Evolutionary conservation across 2,329 filamentous ascomycete species (phyloP), one percentile per base, ranked within the genome.

Genomic region (Colletotrichum sp.): DNA sequence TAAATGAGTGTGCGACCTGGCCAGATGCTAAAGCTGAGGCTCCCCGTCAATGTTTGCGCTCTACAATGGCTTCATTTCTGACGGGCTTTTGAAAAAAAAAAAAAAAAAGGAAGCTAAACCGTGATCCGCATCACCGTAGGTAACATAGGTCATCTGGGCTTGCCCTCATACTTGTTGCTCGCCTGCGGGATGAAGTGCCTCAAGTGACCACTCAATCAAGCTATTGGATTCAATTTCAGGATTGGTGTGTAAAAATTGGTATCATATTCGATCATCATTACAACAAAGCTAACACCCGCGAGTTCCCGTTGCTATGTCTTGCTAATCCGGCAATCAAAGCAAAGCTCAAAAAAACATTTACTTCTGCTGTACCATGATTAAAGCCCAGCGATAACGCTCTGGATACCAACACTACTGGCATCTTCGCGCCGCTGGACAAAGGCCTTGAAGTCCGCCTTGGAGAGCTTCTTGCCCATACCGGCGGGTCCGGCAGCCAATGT

Each of bases 381-480:
- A 78, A 96, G 83, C 67, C 91, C 89, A 80, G 92, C 93, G 81
- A 98, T 87, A 67, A 97, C 94, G 82, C 93, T 92, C 87, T 98
- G 96, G 80, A 98, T 94, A 1, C 95, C 96, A 26, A 93, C 91
- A 78, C 91, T 96, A 76, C 92, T 92, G 32, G 93, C 94, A 86
- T 99, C 96, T 83, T 98, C 96, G 77, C 96, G 90, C 85, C 92
- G 93, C 83, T 95, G 89, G 76, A 99, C 93, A 89, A 96, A 98
- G 3, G 93, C 93, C 86, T 95, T 93, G 83, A 98, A 93, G 82
- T 95, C 93, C 28, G 91, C 88, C 87, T 93, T 94, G 76, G 87
- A 89, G 81, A 92, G 85, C 83, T 90, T 92, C 81, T 89, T 91
- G 28, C 88, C 88, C 36, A 81, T 86, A 44, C 84, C 85, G 67